phyloP scores from a whole-genome alignment of 139 green algal species.

The Eudorina sp. region DNA sequence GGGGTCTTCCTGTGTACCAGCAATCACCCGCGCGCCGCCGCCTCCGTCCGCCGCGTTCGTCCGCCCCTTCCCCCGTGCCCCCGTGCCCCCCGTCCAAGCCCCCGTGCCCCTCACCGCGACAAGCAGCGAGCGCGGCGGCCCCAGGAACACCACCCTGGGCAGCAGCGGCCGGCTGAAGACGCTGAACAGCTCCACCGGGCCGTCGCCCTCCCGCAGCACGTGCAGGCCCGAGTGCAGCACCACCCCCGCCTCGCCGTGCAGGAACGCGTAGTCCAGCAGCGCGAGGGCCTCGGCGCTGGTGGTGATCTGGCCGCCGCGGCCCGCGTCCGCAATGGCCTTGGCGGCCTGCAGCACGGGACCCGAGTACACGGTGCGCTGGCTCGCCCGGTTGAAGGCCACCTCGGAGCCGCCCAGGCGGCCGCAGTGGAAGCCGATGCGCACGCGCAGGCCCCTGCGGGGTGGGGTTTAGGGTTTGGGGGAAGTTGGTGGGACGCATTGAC shows the following conservation, averaged over 20 bases:
- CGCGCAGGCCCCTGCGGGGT: conserved; percentile 23
- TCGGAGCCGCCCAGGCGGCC: not conserved
- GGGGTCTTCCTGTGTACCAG: no score
- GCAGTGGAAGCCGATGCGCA: not conserved
- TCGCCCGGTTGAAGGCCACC: conserved; percentile 4
- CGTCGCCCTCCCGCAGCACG: not conserved
- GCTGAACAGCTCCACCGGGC: not conserved
- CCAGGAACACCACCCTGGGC: not conserved
- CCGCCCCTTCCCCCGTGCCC: no score
- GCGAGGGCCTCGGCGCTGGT: not conserved
- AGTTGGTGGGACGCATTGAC: no score
- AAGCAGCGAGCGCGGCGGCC: not conserved
- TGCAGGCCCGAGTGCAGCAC: not conserved
- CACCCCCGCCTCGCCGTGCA: not conserved
- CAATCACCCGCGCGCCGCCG: not conserved
- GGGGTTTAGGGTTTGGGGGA: no score
- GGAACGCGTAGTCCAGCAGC: not conserved
- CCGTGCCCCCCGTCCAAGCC: no score
- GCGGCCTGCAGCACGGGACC: not conserved
- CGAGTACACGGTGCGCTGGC: conserved; percentile 17
- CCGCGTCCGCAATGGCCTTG: not conserved
- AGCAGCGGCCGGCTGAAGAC: not conserved
- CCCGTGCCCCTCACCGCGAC: no score
- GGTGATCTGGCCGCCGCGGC: conserved; percentile 1
- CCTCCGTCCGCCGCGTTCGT: not conserved